Base-by-base conservation (phyloP, 1,284 basidiomycete species). In the Puccinia triticina region DNA sequence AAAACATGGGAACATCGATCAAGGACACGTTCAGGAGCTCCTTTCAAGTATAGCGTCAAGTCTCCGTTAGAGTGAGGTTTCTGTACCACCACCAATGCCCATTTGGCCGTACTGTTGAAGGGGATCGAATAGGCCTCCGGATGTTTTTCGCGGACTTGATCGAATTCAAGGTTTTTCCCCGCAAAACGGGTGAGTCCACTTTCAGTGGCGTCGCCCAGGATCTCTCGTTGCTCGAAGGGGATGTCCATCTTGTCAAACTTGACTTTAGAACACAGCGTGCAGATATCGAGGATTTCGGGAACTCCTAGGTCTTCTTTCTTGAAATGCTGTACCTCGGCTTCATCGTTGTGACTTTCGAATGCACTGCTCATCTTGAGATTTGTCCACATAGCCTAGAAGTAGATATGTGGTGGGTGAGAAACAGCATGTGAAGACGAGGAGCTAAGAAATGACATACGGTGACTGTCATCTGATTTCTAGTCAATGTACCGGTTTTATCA, bases 401-500 rank as follows among this genome's bases (percentile, higher is more conserved):
- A 91, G 4, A 91, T 90, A 0, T 90, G 89, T 84, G 88, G 90
- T 91, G 91, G 83, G 88, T 88, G 55, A 86, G 87, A 0, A 90
- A 90, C 85, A 89, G 91, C 91, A 91, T 91, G 10, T n/a, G 12
- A 10, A 32, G 40, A 4, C 29, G 26, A 37, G 18, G n/a, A 34
- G 1, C 5, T 11, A 5, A n/a, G 37, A 23, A 8, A 59, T 10
- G 46, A 64, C 26, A 18, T 78, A 37, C 37, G 72, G 88, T 83
- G 83, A 91, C 91, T 11, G 91, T 91, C 91, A 92, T 92, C 85
- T 92, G 91, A 86, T 92, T 92, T 69, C 90, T 88, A 16, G 92
- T 93, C 72, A 93, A 87, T 12, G 92, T 93, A 12, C 92, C 92
- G 0, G 92, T 93, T 87, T 93, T 93, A 86, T 93, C 92, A 5